phyloP scores from a whole-genome alignment of 495 filamentous ascomycete genomes.

The Neurospora intermedia region DNA sequence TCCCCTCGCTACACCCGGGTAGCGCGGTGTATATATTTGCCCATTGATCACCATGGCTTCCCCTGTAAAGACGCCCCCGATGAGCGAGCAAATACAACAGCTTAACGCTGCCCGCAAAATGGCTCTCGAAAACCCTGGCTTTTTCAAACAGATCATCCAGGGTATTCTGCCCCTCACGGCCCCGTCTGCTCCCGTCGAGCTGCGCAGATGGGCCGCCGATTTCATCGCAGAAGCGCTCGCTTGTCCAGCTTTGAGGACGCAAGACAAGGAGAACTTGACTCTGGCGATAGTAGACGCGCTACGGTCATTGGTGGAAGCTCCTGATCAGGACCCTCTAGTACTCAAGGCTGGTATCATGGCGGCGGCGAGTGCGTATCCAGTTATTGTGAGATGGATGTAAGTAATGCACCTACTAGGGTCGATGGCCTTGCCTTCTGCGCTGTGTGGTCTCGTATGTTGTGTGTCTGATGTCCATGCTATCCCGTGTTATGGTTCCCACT shows the following conservation, averaged over 20 bases:
- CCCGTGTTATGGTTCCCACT: constrained; percentile 8
- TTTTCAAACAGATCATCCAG: constrained; percentile 83
- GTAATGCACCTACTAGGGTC: constrained; percentile 28
- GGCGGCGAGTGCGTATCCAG: constrained; percentile 80
- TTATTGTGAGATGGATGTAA: constrained; percentile 88
- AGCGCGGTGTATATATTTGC: background rate
- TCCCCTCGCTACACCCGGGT: background rate
- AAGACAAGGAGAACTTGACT: constrained; percentile 67
- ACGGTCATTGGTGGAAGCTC: constrained; percentile 58
- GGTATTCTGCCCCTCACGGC: constrained; percentile 83
- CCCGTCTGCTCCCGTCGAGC: constrained; percentile 57
- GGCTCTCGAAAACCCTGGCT: constrained; percentile 67
- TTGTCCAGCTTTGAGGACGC: constrained; percentile 58
- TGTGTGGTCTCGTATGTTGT: constrained; percentile 17
- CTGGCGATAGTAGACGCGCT: constrained; percentile 58
- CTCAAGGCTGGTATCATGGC: constrained; percentile 76
- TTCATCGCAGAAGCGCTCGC: constrained; percentile 96
- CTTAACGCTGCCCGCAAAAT: constrained; percentile 80
- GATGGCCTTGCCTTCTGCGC: constrained; percentile 3
- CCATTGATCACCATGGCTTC: constrained; percentile 27
- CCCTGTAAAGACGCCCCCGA: constrained; percentile 35
- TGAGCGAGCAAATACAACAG: constrained; percentile 68
- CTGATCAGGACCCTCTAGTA: constrained; percentile 62
- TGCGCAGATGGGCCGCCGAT: constrained; percentile 91
- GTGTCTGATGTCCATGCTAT: constrained; percentile 8